These are phyloP conservation scores for Arachnopeziza araneosa DNA, from an alignment of 2,329 filamentous ascomycete genomes.

Conservation along the genomic window DNA sequence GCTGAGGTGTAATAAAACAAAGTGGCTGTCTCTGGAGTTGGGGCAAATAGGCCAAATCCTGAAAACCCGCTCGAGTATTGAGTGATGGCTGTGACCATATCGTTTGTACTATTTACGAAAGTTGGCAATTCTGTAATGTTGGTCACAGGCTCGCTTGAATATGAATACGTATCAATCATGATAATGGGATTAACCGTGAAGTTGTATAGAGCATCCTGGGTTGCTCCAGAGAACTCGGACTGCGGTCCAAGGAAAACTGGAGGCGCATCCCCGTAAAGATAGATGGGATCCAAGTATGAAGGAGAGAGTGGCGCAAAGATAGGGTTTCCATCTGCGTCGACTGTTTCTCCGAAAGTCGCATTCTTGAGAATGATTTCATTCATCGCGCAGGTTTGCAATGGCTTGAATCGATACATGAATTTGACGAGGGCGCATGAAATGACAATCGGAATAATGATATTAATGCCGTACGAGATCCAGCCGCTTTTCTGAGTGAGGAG, in stretches of 20 bases:
- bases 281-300: background rate
- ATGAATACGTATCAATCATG: background rate
- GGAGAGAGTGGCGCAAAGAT: conserved; percentile 8
- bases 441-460: conserved; percentile 54
- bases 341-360: background rate
- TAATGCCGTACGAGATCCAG: conserved; percentile 52
- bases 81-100: conserved; percentile 15
- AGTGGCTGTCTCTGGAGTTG: conserved; percentile 14
- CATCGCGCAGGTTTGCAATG: conserved; percentile 19
- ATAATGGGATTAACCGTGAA: background rate
- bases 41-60: conserved; percentile 18
- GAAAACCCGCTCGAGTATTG: conserved; percentile 6
- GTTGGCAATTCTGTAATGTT: background rate
- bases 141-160: background rate
- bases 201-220: conserved; percentile 17
- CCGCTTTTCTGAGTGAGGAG: conserved; percentile 49
- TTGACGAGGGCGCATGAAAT: conserved; percentile 51
- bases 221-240: conserved; percentile 15
- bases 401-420: conserved; percentile 13
- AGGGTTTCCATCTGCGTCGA: background rate
- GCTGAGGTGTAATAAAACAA: conserved; percentile 12
- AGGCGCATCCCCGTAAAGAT: background rate
- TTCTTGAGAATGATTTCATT: conserved; percentile 14
- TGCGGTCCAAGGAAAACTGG: conserved; percentile 18
- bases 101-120: conserved; percentile 9